Percentiles rank a stretch among this genome's conserved stretches.
Evolutionary conservation across 257 asterid species (phyloP).

Genomic region (Lycium ferocissimum): DNA sequence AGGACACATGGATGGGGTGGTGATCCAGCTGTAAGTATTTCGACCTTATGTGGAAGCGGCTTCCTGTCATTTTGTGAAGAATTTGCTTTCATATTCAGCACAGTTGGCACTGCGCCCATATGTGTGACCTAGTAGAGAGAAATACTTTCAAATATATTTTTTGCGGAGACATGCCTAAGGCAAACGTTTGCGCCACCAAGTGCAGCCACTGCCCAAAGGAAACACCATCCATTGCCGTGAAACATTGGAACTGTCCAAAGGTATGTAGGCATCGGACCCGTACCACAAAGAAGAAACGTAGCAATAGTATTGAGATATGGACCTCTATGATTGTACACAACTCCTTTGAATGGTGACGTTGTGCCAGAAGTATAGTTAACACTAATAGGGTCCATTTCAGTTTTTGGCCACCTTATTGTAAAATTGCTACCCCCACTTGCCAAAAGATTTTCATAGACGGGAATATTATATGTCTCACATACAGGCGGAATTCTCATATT

Average conservation of each 20-base stretch:
- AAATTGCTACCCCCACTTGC: conserved; percentile 35
- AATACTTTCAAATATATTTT: conserved; percentile 37
- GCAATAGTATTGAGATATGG: neutral
- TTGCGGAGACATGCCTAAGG: conserved; percentile 37
- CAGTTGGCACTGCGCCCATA: conserved; percentile 49
- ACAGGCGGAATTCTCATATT: neutral
- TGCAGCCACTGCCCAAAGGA: conserved; percentile 47
- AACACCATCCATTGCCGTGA: conserved; percentile 51
- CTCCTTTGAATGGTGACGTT: conserved; percentile 41
- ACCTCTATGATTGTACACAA: neutral
- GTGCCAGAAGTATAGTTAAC: conserved; percentile 47
- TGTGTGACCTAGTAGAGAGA: conserved; percentile 40
- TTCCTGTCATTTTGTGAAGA: conserved; percentile 29
- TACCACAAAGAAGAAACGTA: conserved; percentile 28
- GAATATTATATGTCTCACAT: neutral
- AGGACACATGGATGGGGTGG: conserved; percentile 46
- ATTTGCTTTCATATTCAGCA: conserved; percentile 44
- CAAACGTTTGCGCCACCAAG: conserved; percentile 47
- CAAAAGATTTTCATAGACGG: conserved; percentile 35
- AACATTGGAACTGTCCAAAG: conserved; percentile 46
- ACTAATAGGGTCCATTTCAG: conserved; percentile 45
- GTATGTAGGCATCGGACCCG: neutral
- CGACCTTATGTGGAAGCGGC: conserved; percentile 45
- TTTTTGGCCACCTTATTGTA: conserved; percentile 37
- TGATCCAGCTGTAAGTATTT: conserved; percentile 46